A percentile compares a stretch with the other conserved stretches of the same genome.
Evolutionary conservation across 495 filamentous ascomycete genomes (phyloP).

Genomic region (Xylaria longipes): DNA sequence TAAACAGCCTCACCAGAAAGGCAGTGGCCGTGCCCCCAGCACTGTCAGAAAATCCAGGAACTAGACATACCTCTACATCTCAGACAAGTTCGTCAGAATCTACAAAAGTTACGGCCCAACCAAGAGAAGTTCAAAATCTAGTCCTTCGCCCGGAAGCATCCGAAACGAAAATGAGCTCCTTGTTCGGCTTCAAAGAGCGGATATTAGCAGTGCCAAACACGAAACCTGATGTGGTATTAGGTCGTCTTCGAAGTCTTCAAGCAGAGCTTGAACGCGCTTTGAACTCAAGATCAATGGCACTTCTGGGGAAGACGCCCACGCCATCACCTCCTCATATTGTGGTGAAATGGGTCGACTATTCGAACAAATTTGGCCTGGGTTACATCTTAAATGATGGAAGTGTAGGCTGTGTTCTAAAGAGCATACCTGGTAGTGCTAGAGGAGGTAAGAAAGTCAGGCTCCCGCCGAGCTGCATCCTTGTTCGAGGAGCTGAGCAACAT

Average conservation of each 20-base stretch:
- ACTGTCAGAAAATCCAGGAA: slow-evolving; percentile 2
- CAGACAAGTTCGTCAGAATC: background rate
- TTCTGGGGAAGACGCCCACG: slow-evolving; percentile 48
- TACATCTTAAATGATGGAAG: slow-evolving; percentile 87
- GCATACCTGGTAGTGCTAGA: slow-evolving; percentile 52
- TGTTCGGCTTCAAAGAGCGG: slow-evolving; percentile 60
- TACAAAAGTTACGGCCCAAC: background rate
- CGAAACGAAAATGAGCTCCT: slow-evolving; percentile 31
- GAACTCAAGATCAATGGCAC: slow-evolving; percentile 58
- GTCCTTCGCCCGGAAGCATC: background rate
- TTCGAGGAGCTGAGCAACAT: slow-evolving; percentile 68
- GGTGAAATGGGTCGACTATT: slow-evolving; percentile 95
- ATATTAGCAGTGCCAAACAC: slow-evolving; percentile 55
- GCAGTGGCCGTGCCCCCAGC: slow-evolving; percentile 19
- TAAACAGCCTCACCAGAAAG: slow-evolving; percentile 32
- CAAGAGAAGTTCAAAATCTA: background rate
- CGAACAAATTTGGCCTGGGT: slow-evolving; percentile 86
- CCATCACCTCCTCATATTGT: slow-evolving; percentile 62
- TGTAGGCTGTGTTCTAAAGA: slow-evolving; percentile 79
- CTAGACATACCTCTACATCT: background rate
- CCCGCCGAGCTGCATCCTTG: slow-evolving; percentile 69
- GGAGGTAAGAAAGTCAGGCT: slow-evolving; percentile 55
- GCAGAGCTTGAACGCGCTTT: slow-evolving; percentile 62
- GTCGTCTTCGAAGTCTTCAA: slow-evolving; percentile 56
- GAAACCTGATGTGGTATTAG: slow-evolving; percentile 59